Evolutionary conservation across 345 rosid species (phyloP).

Genomic region (Arabis hirsuta): DNA sequence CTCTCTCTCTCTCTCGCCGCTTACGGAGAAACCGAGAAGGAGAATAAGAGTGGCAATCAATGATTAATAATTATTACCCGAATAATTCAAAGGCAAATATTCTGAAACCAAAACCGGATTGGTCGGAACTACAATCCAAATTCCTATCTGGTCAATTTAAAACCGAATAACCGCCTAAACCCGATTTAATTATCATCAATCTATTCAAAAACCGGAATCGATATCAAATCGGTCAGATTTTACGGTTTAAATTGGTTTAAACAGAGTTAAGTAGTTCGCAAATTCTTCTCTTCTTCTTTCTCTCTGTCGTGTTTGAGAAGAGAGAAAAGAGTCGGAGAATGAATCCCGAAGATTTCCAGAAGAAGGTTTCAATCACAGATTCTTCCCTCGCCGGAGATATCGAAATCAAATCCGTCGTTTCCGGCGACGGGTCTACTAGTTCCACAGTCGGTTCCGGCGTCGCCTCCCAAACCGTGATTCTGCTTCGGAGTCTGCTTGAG

Average conservation of each 20-base stretch:
- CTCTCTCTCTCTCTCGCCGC: constrained; percentile 12
- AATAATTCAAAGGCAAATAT: neutral
- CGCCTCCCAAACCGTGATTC: constrained; percentile 46
- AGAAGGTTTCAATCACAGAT: constrained; percentile 63
- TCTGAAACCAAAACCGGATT: constrained; percentile 12
- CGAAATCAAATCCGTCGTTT: neutral
- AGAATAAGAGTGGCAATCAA: neutral
- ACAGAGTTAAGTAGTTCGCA: constrained; percentile 2
- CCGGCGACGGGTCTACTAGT: constrained; percentile 10
- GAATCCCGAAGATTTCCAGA: constrained; percentile 67
- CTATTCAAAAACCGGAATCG: neutral
- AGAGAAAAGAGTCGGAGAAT: constrained; percentile 33
- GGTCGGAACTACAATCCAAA: constrained; percentile 15
- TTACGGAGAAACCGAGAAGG: constrained; percentile 44
- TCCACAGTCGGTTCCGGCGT: constrained; percentile 12
- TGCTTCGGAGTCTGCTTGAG: constrained; percentile 68
- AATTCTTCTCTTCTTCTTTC: neutral
- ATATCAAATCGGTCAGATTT: neutral
- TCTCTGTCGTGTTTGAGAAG: constrained; percentile 34
- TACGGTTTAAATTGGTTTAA: constrained; percentile 19
- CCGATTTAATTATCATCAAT: too few species aligned
- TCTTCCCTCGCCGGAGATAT: constrained; percentile 47
- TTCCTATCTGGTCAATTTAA: neutral
- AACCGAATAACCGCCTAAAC: neutral
- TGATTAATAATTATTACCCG: neutral